Conservation (phyloP, 331 rosid genomes). For the Dryas integrifolia region DNA sequence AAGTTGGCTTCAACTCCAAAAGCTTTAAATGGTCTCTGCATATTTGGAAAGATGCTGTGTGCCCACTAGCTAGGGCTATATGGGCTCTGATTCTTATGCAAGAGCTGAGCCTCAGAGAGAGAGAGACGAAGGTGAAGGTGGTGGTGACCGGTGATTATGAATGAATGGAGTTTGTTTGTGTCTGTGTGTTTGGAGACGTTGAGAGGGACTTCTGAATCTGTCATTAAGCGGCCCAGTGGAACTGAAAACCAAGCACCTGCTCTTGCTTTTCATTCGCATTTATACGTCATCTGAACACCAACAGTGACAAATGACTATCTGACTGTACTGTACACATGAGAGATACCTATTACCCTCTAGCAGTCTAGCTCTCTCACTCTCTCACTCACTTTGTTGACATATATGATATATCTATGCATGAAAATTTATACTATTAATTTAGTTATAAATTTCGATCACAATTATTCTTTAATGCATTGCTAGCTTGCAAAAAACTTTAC, state of each 20-base stretch:
- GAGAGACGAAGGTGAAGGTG: conserved; percentile 16
- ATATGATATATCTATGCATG: background rate
- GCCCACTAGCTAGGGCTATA: conserved; percentile 14
- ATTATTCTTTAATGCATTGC: conserved; percentile 47
- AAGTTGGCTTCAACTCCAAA: conserved; percentile 19
- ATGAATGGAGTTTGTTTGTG: conserved; percentile 66
- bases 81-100: conserved; percentile 87
- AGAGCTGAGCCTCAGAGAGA: background rate
- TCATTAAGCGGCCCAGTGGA: conserved; percentile 65
- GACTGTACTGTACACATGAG: background rate
- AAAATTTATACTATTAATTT: background rate
- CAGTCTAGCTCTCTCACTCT: conserved; percentile 1
- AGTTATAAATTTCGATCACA: conserved; percentile 33
- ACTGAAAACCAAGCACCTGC: conserved; percentile 78
- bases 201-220: conserved; percentile 82
- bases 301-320: conserved; percentile 15
- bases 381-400: background rate
- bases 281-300: conserved; percentile 32
- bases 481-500: background rate
- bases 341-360: no score
- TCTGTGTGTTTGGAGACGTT: conserved; percentile 40
- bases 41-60: conserved; percentile 69
- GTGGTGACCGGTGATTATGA: conserved; percentile 7
- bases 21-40: conserved; percentile 70
- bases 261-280: conserved; percentile 52